Evolutionary conservation across 495 filamentous ascomycete species (phyloP), one percentile per base, ranked within the genome.

Genomic region (Neurospora terricola): DNA sequence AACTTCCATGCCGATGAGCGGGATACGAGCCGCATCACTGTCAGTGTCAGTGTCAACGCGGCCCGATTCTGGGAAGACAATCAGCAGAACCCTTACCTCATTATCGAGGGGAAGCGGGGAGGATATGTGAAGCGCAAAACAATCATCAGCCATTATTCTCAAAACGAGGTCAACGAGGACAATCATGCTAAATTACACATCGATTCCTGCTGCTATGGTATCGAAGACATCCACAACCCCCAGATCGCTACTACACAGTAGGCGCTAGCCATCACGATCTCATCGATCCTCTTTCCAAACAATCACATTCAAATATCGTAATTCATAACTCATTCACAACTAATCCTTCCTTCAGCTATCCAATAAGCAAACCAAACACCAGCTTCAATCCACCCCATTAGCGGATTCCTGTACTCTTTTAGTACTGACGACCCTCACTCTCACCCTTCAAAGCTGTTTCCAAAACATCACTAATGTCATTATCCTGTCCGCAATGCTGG

Each of bases 401-500:
- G n/a, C n/a, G n/a, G n/a, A n/a, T n/a, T n/a, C n/a, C n/a, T 38
- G 10, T 38, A 38, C 38, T 1, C 38, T 38, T 10, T 34, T 66
- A 66, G 14, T 66, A 36, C 27, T 34, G 27, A 66, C 54, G 27
- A 34, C 12, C 0, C 4, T 0, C 48, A 66, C 54, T 62, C 70
- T 30, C 70, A 40, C 39, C 40, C 37, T 69, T 59, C 66, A 39
- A 11, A 34, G 2, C 42, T 39, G 21, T 42, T 59, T 23, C 39
- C 62, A 69, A 21, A 71, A 30, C 75, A 66, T 43, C 77, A 54
- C 76, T 77, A 39, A 81, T 77, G 75, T 81, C 80, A 71, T 80
- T 80, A n/a, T 82, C 79, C n/a, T 73, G 68, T 1, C 79, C 79
- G 38, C 80, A 82, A 69, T 78, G 78, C 72, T 73, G 72, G 54